Evolutionary conservation across 2,329 filamentous ascomycete genomes (phyloP).

Genomic region (Calycina herbarum): DNA sequence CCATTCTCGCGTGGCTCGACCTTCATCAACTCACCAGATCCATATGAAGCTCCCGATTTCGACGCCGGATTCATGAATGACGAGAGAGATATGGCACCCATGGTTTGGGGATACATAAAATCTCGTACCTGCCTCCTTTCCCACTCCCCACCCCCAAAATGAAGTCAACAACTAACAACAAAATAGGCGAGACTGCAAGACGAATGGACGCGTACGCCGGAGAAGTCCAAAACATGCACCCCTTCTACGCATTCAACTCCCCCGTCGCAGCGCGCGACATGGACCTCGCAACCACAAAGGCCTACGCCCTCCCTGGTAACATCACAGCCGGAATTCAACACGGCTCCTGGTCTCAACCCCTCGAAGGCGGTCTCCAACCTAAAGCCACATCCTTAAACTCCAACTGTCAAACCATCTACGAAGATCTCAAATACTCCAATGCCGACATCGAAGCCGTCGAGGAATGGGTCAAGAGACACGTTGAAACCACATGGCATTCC

Average conservation of each 20-base stretch:
- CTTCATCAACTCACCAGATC: conserved; percentile 59
- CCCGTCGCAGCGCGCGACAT: conserved; percentile 70
- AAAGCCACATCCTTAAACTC: conserved; percentile 57
- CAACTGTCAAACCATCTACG: conserved; percentile 58
- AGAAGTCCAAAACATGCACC: conserved; percentile 57
- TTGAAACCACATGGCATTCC: conserved; percentile 43
- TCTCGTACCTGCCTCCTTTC: conserved; percentile 57
- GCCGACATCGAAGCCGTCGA: conserved; percentile 51
- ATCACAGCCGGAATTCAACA: conserved; percentile 45
- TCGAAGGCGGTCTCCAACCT: conserved; percentile 53
- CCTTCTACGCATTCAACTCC: conserved; percentile 70
- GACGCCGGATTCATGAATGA: conserved; percentile 85
- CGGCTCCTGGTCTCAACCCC: conserved; percentile 63
- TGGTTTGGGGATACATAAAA: conserved; percentile 66
- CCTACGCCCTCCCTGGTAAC: conserved; percentile 63
- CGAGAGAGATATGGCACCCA: conserved; percentile 79
- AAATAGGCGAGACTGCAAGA: conserved; percentile 59
- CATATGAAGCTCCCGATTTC: conserved; percentile 75
- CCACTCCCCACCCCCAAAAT: neutral
- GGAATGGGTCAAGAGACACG: conserved; percentile 61
- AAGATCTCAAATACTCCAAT: conserved; percentile 66
- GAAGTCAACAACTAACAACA: conserved; percentile 43
- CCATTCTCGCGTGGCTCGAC: conserved; percentile 61
- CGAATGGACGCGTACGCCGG: conserved; percentile 55
- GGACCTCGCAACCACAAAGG: conserved; percentile 72